Evolutionary conservation across 2,329 filamentous ascomycete species (phyloP).

Genomic region (Fusarium sp.): DNA sequence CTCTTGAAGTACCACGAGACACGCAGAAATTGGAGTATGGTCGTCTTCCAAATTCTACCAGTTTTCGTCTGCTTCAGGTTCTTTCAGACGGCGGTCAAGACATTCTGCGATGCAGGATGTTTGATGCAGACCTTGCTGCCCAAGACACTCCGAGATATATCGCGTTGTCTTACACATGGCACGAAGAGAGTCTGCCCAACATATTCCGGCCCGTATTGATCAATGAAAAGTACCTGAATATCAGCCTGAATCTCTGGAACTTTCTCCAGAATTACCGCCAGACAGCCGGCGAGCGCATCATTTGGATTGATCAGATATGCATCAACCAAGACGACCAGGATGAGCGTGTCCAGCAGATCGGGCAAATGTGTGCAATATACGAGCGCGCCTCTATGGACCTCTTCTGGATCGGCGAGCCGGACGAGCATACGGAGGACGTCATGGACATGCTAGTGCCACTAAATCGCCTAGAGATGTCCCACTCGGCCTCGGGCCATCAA

Average conservation of each 20-base stretch:
- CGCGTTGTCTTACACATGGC: neutral
- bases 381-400: neutral
- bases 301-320: neutral
- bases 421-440: neutral
- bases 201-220: neutral
- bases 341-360: neutral
- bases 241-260: neutral
- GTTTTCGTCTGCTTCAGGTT: neutral
- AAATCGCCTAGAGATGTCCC: neutral
- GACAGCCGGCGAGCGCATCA: neutral
- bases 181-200: neutral
- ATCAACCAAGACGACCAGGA: neutral
- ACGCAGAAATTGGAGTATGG: neutral
- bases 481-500: neutral
- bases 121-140: neutral
- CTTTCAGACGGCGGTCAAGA: neutral
- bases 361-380: neutral
- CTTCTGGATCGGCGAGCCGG: neutral
- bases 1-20: neutral
- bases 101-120: neutral
- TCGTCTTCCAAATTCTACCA: neutral
- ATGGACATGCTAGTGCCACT: neutral
- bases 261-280: neutral
- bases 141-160: neutral
- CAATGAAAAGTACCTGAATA: neutral